These are phyloP conservation scores for Lichtheimia ornata DNA, from an alignment of 371 early-diverging fungal genomes.

Conservation along the genomic window DNA sequence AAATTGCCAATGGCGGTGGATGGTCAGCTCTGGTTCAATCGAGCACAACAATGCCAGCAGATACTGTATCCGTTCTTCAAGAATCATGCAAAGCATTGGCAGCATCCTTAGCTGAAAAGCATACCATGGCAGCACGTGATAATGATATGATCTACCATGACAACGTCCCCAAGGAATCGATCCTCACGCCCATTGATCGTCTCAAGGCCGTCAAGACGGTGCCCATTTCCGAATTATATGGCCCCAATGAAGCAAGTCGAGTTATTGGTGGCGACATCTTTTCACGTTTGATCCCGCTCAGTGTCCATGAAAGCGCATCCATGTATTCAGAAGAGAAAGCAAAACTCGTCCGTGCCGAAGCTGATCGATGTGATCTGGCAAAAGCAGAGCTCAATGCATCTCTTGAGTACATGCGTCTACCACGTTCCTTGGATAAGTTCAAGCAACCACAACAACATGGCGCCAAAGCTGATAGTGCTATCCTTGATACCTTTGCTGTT, in stretches of 20 bases:
- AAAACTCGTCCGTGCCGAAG: conserved; percentile 79
- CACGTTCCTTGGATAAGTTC: conserved; percentile 74
- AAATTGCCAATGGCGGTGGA: conserved; percentile 65
- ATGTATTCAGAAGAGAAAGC: conserved; percentile 96
- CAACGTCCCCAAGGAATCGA: conserved; percentile 76
- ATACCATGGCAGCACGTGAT: conserved; percentile 69
- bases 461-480: background rate
- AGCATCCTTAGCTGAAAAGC: conserved; percentile 63
- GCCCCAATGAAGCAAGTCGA: conserved; percentile 67
- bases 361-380: conserved; percentile 76
- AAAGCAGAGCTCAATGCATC: conserved; percentile 87
- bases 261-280: conserved; percentile 89
- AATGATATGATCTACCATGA: conserved; percentile 97
- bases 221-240: conserved; percentile 76
- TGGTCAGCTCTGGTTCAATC: conserved; percentile 33
- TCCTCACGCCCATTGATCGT: conserved; percentile 82
- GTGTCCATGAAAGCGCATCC: conserved; percentile 89
- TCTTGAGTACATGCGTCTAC: conserved; percentile 87
- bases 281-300: conserved; percentile 82
- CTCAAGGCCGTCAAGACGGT: conserved; percentile 74
- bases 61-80: conserved; percentile 59
- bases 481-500: conserved; percentile 49
- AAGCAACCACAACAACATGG: conserved; percentile 24
- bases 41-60: conserved; percentile 51
- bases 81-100: conserved; percentile 66